Evolutionary conservation across 371 early-diverging fungal genomes (phyloP), one percentile per base, ranked within the genome.

Genomic region (Parasitella parasitica): DNA sequence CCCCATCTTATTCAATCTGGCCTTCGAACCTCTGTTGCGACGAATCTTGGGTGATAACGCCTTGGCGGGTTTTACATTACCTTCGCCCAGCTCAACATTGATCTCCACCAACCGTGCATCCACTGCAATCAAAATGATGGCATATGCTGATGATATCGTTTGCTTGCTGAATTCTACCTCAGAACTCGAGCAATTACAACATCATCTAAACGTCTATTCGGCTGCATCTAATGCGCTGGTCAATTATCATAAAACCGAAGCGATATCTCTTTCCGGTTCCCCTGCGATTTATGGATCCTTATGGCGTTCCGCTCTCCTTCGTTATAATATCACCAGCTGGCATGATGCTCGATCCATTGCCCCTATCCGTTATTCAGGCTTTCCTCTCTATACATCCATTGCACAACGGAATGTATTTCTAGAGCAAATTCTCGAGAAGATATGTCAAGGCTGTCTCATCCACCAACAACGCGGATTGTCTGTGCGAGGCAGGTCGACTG

Each of bases 131-230:
- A 72, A 68, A 55, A 22, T 55, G 0, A 5, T 69, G 12, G 62
- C 66, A 0, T 72, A 65, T 35, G 66, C 66, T 0, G 67, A 64
- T 24, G 61, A 66, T 53, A 26, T 68, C 8, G 26, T 59, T 3
- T 59, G 59, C 32, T 56, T 72, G n/a, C 48, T 72, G 3, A 16
- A 11, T 1, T 2, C 51, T 26, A 41, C 59, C 0, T 8, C 26
- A 2, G 59, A 65, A 24, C 49, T 65, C 11, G 0, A 16, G 24
- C 28, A 27, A 2, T 13, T 65, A 13, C 26, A 18, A 2, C 0
- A 3, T 1, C 26, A 12, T 22, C 13, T 54, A 13, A 8, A 43
- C 9, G 20, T 16, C 5, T 65, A 65, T 26, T 20, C 38, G 3
- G 0, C 2, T 1, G 59, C 55, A 5, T 61, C 61, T 27, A 67